Percentiles rank a stretch among this genome's conserved stretches.
phyloP scores from a whole-genome alignment of 2,329 filamentous ascomycete genomes.

The Thelonectria discophora region DNA sequence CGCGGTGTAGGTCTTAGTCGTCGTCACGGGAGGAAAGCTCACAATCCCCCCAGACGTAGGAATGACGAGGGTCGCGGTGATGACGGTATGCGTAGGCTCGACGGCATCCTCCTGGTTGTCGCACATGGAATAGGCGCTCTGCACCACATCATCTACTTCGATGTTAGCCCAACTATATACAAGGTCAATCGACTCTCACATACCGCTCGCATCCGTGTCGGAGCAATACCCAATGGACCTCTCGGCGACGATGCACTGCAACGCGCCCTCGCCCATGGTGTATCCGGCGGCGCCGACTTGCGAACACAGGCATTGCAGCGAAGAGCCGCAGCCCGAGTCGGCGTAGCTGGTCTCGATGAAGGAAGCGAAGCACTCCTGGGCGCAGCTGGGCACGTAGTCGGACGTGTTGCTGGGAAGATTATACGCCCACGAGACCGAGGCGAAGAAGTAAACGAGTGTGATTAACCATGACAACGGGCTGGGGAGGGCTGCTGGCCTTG shows the following conservation, averaged over 20 bases:
- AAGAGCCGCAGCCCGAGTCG: slow-evolving; percentile 57
- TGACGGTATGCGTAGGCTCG: slow-evolving; percentile 64
- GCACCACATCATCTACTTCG: slow-evolving; percentile 50
- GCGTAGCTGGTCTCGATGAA: slow-evolving; percentile 71
- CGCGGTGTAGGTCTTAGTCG: slow-evolving; percentile 6
- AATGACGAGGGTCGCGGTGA: slow-evolving; percentile 64
- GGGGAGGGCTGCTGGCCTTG: slow-evolving; percentile 41
- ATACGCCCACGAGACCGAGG: slow-evolving; percentile 39
- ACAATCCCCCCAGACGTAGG: slow-evolving; percentile 43
- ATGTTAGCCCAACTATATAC: slow-evolving; percentile 27
- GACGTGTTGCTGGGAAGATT: slow-evolving; percentile 51
- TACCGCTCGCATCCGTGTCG: slow-evolving; percentile 51
- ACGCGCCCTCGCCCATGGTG: slow-evolving; percentile 75
- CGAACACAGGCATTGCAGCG: slow-evolving; percentile 71
- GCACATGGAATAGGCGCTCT: slow-evolving; percentile 69
- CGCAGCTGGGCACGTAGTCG: slow-evolving; percentile 65
- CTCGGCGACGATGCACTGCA: slow-evolving; percentile 72
- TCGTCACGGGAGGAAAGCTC: slow-evolving; percentile 41
- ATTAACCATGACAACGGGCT: slow-evolving; percentile 46
- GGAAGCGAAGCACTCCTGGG: slow-evolving; percentile 66
- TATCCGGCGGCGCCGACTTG: slow-evolving; percentile 67
- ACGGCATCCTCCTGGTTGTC: slow-evolving; percentile 57
- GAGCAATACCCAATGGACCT: slow-evolving; percentile 60
- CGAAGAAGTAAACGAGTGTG: slow-evolving; percentile 37
- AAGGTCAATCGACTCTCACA: slow-evolving; percentile 22